Evolutionary conservation across 371 early-diverging fungal genomes (phyloP), one percentile per base, ranked within the genome.

Genomic region (Syncephalastrum sp.): DNA sequence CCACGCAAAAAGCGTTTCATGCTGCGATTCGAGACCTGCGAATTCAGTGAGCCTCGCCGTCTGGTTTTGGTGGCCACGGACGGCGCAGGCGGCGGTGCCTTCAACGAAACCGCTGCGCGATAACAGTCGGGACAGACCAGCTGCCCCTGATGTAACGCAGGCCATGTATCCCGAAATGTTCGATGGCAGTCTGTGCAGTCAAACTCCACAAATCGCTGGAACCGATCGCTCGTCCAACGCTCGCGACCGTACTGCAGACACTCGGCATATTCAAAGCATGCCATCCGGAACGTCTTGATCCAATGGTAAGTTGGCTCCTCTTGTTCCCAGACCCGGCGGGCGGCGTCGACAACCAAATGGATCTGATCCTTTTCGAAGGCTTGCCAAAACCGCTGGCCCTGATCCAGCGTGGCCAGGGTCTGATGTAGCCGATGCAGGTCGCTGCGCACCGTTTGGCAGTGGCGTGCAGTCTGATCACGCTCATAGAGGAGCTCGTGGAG

Each of bases 141-240:
- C 41, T 69, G 63, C 4, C 70, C 71, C 29, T 74, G 70, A 23
- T 71, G 67, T 7, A 66, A 56, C n/a, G 38, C 63, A 15, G 79
- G 71, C 79, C 75, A 78, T 3, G 38, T 33, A 33, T 64, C 75
- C 2, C 47, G 8, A 3, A 57, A 53, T 3, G 44, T 8, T 0
- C 44, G 29, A 5, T 61, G 25, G 42, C 78, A 77, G 16, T 57
- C 49, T 5, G 72, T 61, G 55, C 77, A 77, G 14, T 65, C 66
- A 49, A 60, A 77, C 4, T 67, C 63, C 0, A 71, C 60, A 21
- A 64, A 58, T 3, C 50, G 44, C 0, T 55, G 44, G 63, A 5
- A 27, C 10, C 38, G 42, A 10, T 33, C 49, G 16, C 21, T 16
- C 8, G 50, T 52, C 70, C 69, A 75, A 27, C 55, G 54, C 29